Evolutionary conservation across 2,329 filamentous ascomycete genomes (phyloP).

Genomic region (Saccharata proteae): DNA sequence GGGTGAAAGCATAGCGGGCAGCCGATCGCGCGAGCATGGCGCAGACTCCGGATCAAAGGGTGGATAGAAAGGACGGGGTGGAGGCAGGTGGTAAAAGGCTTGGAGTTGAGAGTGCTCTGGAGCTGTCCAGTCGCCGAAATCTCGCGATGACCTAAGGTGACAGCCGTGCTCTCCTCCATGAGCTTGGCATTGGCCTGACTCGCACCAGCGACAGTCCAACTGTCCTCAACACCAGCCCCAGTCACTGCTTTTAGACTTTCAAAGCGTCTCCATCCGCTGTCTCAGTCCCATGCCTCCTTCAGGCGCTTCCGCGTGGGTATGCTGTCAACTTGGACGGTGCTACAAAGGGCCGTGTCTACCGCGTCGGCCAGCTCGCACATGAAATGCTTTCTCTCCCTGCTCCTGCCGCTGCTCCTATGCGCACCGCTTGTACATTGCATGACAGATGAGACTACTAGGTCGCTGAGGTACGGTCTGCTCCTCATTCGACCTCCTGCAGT

Average conservation of each 20-base stretch:
- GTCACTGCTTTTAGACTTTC: slow-evolving; percentile 3
- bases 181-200: too few relatives aligned
- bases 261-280: slow-evolving; percentile 4
- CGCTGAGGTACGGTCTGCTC: slow-evolving; percentile 21
- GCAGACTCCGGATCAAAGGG: too few relatives aligned
- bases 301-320: slow-evolving; percentile 20
- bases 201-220: slow-evolving; percentile 5
- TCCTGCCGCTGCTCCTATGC: slow-evolving; percentile 18
- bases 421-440: slow-evolving; percentile 28
- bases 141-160: too few relatives aligned
- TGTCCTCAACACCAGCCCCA: slow-evolving; percentile 6
- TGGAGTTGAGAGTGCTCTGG: too few relatives aligned
- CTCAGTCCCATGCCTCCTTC: slow-evolving; percentile 21
- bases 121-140: too few relatives aligned
- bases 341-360: slow-evolving; percentile 16
- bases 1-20: slow-evolving; percentile 19
- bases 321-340: slow-evolving; percentile 22
- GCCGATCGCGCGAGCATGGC: slow-evolving; percentile 25
- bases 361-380: slow-evolving; percentile 14
- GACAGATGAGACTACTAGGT: slow-evolving; percentile 29
- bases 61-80: slow-evolving; percentile 1
- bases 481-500: neutral
- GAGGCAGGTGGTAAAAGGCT: too few relatives aligned
- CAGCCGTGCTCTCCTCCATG: too few relatives aligned
- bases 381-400: slow-evolving; percentile 25